phyloP scores from a whole-genome alignment of 108 stramenopile genomes.

The Nitzschia palea region DNA sequence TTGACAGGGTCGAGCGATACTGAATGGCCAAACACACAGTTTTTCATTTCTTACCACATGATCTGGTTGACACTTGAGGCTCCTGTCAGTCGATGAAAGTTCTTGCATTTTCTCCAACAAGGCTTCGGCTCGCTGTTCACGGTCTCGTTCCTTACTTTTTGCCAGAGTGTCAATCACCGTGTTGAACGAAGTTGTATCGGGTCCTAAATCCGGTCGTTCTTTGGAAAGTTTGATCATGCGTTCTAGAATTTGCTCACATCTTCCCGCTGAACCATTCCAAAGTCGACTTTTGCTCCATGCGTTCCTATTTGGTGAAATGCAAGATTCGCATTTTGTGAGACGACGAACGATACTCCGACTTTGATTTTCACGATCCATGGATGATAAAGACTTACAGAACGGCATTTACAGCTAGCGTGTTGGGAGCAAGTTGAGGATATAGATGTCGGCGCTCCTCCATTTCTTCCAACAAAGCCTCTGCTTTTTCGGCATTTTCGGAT shows the following conservation, averaged over 20 bases:
- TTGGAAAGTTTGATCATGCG: constrained; percentile 23
- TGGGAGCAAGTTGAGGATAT: constrained; percentile 23
- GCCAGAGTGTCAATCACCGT: constrained; percentile 69
- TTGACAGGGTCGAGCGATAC: too few species aligned
- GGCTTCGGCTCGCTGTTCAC: constrained; percentile 54
- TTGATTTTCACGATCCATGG: background rate
- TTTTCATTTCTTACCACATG: constrained; percentile 6
- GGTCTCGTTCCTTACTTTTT: constrained; percentile 53
- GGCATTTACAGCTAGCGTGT: constrained; percentile 27
- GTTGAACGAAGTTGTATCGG: constrained; percentile 65
- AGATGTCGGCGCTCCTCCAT: constrained; percentile 36
- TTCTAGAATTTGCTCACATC: constrained; percentile 15
- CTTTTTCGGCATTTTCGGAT: constrained; percentile 36
- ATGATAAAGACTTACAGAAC: constrained; percentile 19
- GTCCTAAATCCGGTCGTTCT: constrained; percentile 24
- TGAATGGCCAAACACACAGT: too few species aligned
- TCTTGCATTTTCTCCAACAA: constrained; percentile 60
- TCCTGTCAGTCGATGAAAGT: constrained; percentile 19
- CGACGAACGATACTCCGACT: too few species aligned
- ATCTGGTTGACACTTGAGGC: constrained; percentile 11
- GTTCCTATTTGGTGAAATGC: too few species aligned
- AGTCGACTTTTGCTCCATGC: constrained; percentile 21
- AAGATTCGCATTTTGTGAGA: too few species aligned
- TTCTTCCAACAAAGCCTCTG: constrained; percentile 47
- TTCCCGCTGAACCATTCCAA: constrained; percentile 1